phyloP scores from a whole-genome alignment of 768 basidiomycete species.

The Boletales sp. region DNA sequence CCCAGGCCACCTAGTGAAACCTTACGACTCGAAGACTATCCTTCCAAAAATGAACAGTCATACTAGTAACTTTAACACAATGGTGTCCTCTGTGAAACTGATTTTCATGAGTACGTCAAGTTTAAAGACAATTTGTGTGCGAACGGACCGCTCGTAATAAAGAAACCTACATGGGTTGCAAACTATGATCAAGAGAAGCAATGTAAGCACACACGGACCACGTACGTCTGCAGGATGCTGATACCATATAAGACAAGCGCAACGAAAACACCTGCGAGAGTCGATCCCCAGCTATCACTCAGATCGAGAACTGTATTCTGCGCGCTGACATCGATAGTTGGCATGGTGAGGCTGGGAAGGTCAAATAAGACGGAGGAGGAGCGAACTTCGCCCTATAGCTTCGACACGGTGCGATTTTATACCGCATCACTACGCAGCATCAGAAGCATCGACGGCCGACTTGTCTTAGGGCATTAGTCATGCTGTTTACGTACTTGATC shows the following conservation, averaged over 20 bases:
- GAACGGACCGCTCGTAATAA: slow-evolving; percentile 23
- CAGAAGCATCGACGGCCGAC: too few relatives aligned
- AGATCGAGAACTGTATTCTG: slow-evolving; percentile 1
- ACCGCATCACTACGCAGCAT: neutral
- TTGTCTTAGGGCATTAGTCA: too few relatives aligned
- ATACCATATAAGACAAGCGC: too few relatives aligned
- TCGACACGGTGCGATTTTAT: slow-evolving; percentile 8
- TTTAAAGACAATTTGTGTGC: neutral
- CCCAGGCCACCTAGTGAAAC: slow-evolving; percentile 16
- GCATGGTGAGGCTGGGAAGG: slow-evolving; percentile 3
- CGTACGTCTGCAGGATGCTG: too few relatives aligned
- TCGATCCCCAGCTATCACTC: slow-evolving; percentile 21
- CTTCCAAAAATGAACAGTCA: neutral
- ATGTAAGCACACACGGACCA: too few relatives aligned
- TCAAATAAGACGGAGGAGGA: neutral
- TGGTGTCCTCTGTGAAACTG: slow-evolving; percentile 13
- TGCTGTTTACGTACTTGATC: too few relatives aligned
- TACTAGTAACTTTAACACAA: slow-evolving; percentile 16
- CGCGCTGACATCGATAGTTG: slow-evolving; percentile 1
- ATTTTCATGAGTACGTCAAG: slow-evolving; percentile 1
- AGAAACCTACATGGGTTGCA: slow-evolving; percentile 13
- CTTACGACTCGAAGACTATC: neutral
- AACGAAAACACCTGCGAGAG: slow-evolving; percentile 1
- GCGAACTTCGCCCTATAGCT: neutral
- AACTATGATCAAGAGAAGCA: neutral